Evolutionary conservation across 306 rosid genomes (phyloP).

Genomic region (Morella rubra): DNA sequence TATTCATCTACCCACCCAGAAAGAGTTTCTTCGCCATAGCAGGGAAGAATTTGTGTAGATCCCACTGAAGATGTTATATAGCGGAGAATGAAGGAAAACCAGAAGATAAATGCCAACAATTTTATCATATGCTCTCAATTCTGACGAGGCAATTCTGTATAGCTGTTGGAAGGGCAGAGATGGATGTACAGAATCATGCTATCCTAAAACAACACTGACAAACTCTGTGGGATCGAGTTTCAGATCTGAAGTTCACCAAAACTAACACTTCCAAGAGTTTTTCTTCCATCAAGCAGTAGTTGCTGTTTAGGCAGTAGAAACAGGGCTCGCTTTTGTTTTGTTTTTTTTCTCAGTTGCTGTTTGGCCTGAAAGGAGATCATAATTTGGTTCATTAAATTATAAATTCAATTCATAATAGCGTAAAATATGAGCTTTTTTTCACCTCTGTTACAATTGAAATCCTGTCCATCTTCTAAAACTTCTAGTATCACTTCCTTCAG

Average conservation of each 20-base stretch:
- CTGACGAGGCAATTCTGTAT: background rate
- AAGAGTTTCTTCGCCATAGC: too few species aligned
- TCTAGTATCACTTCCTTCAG: constrained; percentile 40
- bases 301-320: too few species aligned
- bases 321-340: background rate
- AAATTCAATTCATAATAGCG: constrained; percentile 8
- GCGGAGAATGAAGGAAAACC: background rate
- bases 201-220: background rate
- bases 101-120: background rate
- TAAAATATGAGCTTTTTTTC: background rate
- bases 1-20: too few species aligned
- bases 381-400: background rate
- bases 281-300: too few species aligned
- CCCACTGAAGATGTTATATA: too few species aligned
- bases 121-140: background rate
- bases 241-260: background rate
- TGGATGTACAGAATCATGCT: background rate
- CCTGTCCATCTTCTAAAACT: constrained; percentile 63
- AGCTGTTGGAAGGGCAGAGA: background rate
- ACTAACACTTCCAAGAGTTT: too few species aligned
- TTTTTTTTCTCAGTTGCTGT: background rate
- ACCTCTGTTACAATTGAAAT: constrained; percentile 45
- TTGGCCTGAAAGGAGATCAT: background rate
- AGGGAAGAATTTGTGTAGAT: too few species aligned
- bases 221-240: background rate